These are phyloP conservation scores for Pseudocercospora eumusae DNA, from an alignment of 2,329 filamentous ascomycete genomes.

Conservation along the genomic window DNA sequence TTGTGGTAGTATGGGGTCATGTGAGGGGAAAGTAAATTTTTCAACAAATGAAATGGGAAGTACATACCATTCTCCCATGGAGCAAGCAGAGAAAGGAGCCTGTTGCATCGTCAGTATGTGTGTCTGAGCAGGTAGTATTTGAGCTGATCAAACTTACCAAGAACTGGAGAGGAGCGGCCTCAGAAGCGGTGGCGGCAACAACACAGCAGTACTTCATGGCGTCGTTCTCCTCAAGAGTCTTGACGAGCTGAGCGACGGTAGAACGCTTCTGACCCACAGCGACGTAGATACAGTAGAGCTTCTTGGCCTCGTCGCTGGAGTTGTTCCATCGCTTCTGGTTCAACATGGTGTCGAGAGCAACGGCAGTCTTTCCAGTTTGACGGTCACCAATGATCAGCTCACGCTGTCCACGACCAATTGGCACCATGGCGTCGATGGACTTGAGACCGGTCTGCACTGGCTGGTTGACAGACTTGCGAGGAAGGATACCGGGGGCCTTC, in stretches of 20 bases:
- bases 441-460: constrained; percentile 99
- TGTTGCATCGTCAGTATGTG: background rate
- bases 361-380: constrained; percentile 99
- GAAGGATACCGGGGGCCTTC: constrained; percentile 98
- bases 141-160: background rate
- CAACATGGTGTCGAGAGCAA: constrained; percentile 95
- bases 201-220: constrained; percentile 97
- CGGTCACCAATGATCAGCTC: constrained; percentile 99
- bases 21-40: too few relatives aligned
- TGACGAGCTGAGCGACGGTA: constrained; percentile 97
- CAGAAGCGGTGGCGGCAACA: constrained; percentile 94
- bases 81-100: constrained; percentile 77
- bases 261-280: constrained; percentile 99
- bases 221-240: constrained; percentile 99
- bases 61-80: constrained; percentile 29
- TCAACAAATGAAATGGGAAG: background rate
- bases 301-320: constrained; percentile 84
- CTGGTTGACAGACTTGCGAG: constrained; percentile 95
- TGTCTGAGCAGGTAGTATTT: background rate
- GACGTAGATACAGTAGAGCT: constrained; percentile 99
- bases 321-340: constrained; percentile 99
- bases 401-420: constrained; percentile 99
- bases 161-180: constrained; percentile 64
- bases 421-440: constrained; percentile 99
- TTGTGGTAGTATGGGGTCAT: background rate